Percentiles rank a stretch among this genome's conserved stretches.
Conservation (phyloP, 352 stramenopile species). For the Pythium phragmitis region DNA sequence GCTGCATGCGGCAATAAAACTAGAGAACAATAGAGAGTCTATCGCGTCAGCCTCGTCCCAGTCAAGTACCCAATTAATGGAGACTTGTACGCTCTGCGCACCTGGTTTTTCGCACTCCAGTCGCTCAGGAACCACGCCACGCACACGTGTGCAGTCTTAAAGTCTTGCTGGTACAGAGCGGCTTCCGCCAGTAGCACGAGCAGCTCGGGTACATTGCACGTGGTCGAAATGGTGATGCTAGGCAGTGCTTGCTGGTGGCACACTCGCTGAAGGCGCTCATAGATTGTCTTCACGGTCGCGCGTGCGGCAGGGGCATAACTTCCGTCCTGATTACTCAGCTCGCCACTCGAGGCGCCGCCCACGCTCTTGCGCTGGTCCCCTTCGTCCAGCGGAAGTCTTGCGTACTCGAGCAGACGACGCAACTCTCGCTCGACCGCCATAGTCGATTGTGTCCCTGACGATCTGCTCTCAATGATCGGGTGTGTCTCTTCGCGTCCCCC, state of each 20-base stretch:
- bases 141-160: slow-evolving; percentile 47
- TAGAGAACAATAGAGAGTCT: background rate
- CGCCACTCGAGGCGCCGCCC: background rate
- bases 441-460: too few species aligned
- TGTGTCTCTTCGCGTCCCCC: slow-evolving; percentile 38
- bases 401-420: slow-evolving; percentile 45
- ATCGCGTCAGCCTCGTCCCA: too few species aligned
- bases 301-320: background rate
- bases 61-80: too few species aligned
- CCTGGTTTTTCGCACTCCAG: slow-evolving; percentile 70
- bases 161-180: slow-evolving; percentile 64
- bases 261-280: slow-evolving; percentile 32
- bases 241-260: slow-evolving; percentile 42
- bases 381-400: slow-evolving; percentile 24
- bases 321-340: background rate
- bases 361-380: slow-evolving; percentile 17
- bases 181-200: slow-evolving; percentile 76
- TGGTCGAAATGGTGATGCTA: slow-evolving; percentile 15
- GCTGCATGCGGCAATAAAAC: slow-evolving; percentile 88
- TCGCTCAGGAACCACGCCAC: slow-evolving; percentile 76
- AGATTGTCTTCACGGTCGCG: slow-evolving; percentile 38
- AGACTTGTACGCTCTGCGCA: slow-evolving; percentile 17
- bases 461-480: too few species aligned
- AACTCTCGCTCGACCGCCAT: slow-evolving; percentile 63
- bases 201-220: slow-evolving; percentile 62